These are phyloP conservation scores for Paecilomyces niveus DNA, from an alignment of 2,329 filamentous ascomycete genomes.

Conservation along the genomic window DNA sequence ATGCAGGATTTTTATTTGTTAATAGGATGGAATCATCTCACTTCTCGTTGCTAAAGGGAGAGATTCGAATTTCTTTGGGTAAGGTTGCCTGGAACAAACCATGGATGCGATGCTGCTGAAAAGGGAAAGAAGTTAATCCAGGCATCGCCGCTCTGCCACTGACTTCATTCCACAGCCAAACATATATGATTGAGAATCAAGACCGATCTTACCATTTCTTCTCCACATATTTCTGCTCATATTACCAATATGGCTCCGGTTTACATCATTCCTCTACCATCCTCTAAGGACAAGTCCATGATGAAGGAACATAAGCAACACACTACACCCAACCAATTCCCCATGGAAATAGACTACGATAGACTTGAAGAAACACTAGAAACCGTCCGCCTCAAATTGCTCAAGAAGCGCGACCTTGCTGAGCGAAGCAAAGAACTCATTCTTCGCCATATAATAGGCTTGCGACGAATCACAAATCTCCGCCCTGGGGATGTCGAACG, in stretches of 20 bases:
- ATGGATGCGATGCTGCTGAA: neutral
- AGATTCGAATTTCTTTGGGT: neutral
- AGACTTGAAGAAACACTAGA: too few relatives aligned
- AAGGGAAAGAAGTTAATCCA: neutral
- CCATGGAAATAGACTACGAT: too few relatives aligned
- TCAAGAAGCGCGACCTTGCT: too few relatives aligned
- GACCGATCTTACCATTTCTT: neutral
- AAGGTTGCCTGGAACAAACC: neutral
- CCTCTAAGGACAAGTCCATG: too few relatives aligned
- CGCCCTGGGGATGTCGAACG: too few relatives aligned
- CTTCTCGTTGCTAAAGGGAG: neutral
- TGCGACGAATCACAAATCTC: too few relatives aligned
- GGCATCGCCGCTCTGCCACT: neutral
- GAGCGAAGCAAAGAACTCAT: too few relatives aligned
- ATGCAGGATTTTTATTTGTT: neutral
- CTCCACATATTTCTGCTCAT: neutral
- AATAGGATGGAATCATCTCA: neutral
- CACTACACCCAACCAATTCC: too few relatives aligned
- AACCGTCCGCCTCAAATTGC: too few relatives aligned
- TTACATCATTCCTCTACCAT: neutral
- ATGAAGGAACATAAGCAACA: too few relatives aligned
- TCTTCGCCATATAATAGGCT: too few relatives aligned
- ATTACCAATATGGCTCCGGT: neutral
- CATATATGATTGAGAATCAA: neutral
- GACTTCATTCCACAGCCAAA: neutral